Conservation (phyloP, 2,329 filamentous ascomycete genomes). For the Colletotrichum sojae region DNA sequence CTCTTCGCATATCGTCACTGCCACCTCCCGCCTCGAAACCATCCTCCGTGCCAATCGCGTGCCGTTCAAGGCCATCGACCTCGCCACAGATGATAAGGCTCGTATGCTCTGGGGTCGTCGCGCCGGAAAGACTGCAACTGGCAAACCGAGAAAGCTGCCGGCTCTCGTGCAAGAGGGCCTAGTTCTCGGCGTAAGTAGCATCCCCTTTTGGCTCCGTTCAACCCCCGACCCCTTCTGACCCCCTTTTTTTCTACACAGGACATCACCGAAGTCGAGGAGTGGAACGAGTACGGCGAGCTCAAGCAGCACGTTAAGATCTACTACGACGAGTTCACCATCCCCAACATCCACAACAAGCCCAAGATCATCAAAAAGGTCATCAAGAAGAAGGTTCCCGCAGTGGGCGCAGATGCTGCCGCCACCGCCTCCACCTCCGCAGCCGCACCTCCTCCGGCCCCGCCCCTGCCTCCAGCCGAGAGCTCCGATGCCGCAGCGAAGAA, state of each 20-base stretch:
- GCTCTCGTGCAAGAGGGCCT: conserved; percentile 89
- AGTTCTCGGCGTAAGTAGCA: conserved; percentile 82
- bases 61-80: conserved; percentile 92
- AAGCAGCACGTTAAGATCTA: conserved; percentile 84
- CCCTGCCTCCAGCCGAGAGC: conserved; percentile 44
- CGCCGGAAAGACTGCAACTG: conserved; percentile 77
- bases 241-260: conserved; percentile 70
- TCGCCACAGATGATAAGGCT: conserved; percentile 90
- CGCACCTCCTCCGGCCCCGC: conserved; percentile 49
- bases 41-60: conserved; percentile 96
- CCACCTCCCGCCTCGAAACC: conserved; percentile 94
- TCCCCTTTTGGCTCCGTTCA: conserved; percentile 5
- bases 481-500: conserved; percentile 38
- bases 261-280: conserved; percentile 94
- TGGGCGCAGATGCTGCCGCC: conserved; percentile 15
- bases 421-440: conserved; percentile 31
- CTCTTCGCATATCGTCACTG: conserved; percentile 95
- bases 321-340: conserved; percentile 74
- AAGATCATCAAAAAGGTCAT: conserved; percentile 44
- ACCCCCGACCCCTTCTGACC: conserved; percentile 1
- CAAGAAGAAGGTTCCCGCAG: conserved; percentile 30
- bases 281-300: conserved; percentile 98
- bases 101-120: conserved; percentile 90
- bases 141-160: conserved; percentile 82
- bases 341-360: conserved; percentile 67